Percentiles rank a stretch among this genome's conserved stretches.
These are phyloP conservation scores for Pseudogymnoascus sp. DNA, from an alignment of 2,329 filamentous ascomycete species.

Conservation along the genomic window DNA sequence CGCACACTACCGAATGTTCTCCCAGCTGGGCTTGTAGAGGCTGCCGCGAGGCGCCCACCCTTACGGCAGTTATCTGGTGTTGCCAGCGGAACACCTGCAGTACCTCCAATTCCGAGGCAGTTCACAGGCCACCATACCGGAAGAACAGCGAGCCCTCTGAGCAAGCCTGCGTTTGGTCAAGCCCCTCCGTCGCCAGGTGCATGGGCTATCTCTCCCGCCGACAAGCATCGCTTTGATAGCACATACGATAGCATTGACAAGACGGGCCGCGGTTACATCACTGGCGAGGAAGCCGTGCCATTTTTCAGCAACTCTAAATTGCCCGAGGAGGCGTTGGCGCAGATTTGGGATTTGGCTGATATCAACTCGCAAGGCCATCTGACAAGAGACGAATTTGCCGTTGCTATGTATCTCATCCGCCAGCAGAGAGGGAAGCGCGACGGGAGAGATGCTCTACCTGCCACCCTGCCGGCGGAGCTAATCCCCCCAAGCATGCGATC, in stretches of 20 bases:
- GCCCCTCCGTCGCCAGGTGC: conserved; percentile 36
- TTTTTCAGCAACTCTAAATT: conserved; percentile 92
- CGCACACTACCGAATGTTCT: conserved; percentile 70
- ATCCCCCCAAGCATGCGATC: conserved; percentile 78
- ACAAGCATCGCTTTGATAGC: conserved; percentile 81
- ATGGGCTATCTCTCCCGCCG: conserved; percentile 74
- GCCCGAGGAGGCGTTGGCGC: conserved; percentile 77
- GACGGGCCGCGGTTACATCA: conserved; percentile 70
- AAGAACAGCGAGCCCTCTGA: conserved; percentile 51
- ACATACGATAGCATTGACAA: conserved; percentile 82
- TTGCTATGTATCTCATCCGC: conserved; percentile 94
- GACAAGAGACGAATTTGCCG: conserved; percentile 83
- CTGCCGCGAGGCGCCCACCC: conserved; percentile 62
- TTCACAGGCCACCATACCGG: conserved; percentile 57
- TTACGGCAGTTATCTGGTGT: conserved; percentile 32
- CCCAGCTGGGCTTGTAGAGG: conserved; percentile 81
- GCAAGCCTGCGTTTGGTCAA: conserved; percentile 38
- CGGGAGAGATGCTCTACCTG: conserved; percentile 53
- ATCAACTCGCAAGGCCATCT: conserved; percentile 83
- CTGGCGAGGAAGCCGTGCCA: conserved; percentile 84
- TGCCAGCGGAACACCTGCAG: conserved; percentile 36
- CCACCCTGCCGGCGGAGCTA: conserved; percentile 68
- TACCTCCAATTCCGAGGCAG: conserved; percentile 66
- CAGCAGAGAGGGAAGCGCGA: conserved; percentile 72
- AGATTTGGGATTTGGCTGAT: conserved; percentile 96